Conservation (phyloP, 129 eudicot species). For the Artemisia argyi region DNA sequence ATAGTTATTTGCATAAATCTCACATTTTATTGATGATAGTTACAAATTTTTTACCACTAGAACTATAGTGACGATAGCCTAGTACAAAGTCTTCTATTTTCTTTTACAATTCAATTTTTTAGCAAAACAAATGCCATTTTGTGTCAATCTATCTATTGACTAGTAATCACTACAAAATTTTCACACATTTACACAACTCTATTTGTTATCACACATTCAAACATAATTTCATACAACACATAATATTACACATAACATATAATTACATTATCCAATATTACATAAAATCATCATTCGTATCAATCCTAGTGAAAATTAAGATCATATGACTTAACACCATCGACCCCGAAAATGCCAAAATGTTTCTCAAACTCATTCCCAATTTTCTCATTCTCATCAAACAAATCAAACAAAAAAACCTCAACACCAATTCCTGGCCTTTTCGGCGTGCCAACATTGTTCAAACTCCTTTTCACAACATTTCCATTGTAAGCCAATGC, state of each 20-base stretch:
- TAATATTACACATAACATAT: background rate
- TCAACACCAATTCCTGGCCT: constrained; percentile 71
- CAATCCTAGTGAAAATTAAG: constrained; percentile 37
- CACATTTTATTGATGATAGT: no score
- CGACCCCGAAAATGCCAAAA: constrained; percentile 69
- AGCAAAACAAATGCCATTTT: no score
- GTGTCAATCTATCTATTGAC: no score
- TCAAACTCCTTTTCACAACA: constrained; percentile 52
- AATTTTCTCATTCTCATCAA: constrained; percentile 71
- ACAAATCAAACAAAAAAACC: constrained; percentile 73
- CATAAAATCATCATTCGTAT: background rate
- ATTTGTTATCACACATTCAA: no score
- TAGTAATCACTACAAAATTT: no score
- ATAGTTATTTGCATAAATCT: no score
- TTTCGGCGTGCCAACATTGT: constrained; percentile 72
- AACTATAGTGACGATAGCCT: no score
- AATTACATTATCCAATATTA: background rate
- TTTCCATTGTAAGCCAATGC: constrained; percentile 71
- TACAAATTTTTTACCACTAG: no score
- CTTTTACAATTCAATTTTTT: no score
- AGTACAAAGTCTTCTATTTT: no score
- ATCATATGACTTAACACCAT: constrained; percentile 74
- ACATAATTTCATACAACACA: no score
- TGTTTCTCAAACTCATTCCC: constrained; percentile 70
- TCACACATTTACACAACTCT: no score